Evolutionary conservation across 116 monocot species (phyloP), one percentile per base, ranked within the genome.

Genomic region (Posidonia oceanica): DNA sequence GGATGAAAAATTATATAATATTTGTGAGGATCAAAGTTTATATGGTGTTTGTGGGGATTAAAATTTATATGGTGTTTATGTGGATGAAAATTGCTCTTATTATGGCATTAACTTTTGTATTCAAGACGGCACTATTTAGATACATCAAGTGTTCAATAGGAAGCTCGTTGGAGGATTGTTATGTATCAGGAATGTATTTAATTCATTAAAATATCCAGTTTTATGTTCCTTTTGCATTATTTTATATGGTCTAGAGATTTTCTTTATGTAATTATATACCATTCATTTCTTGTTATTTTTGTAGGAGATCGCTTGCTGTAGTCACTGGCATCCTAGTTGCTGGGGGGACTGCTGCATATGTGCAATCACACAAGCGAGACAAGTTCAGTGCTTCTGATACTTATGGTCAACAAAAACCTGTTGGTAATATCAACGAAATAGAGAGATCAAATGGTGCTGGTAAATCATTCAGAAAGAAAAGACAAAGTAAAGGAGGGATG

Each of bases 321-420:
- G 82, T 80, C 10, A 76, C 97, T 51, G 82, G 89, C 60, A 77
- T 79, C 52, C 54, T 92, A 65, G 75, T 87, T 39, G 85, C 87
- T 75, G 84, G 93, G 74, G 87, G 97, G 64, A 83, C 97, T 82
- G 78, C 80, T 65, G 86, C 84, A 44, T 96, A 87, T 59, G 61
- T 87, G 56, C 82, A 76, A 52, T 81, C 81, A 59, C 71, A 71
- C 18, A 71, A 68, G 10, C 36, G 52, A 11, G 71, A 60, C 55
- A 85, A 48, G 39, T 69, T 54, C n/a, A 48, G 20, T 39, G 72
- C 20, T 62, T 20, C 64, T 52, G 70, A 81, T 6, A 42, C 73
- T 40, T 72, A 67, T 39, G 59, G 18, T 59, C 64, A 58, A 71
- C 55, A 22, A 65, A 53, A 48, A 39, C 55, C 70, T 12, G 39